Percentiles rank a stretch among this genome's conserved stretches.
Evolutionary conservation across 805 yeast species (phyloP).

Genomic region (Kazachstania taianensis): DNA sequence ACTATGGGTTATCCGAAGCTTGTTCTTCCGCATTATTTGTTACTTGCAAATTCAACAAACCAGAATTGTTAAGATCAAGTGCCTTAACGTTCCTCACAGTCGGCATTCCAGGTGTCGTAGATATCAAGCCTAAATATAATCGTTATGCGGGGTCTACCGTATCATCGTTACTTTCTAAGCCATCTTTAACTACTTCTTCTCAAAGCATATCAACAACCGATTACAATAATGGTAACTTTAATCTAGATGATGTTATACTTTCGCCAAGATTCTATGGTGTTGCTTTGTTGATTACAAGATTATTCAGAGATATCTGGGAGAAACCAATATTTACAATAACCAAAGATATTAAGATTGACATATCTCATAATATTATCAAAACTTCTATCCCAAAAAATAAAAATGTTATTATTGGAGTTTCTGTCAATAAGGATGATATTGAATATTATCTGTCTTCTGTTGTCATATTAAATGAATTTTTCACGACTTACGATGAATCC

Average conservation of each 20-base stretch:
- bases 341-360: conserved; percentile 12
- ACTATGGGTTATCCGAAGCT: conserved; percentile 82
- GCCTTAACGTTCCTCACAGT: conserved; percentile 36
- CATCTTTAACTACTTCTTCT: conserved; percentile 11
- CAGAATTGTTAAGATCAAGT: conserved; percentile 39
- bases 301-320: conserved; percentile 74
- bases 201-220: conserved; percentile 1
- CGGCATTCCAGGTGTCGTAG: conserved; percentile 35
- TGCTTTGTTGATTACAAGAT: conserved; percentile 64
- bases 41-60: conserved; percentile 62
- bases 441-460: conserved; percentile 66
- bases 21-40: conserved; percentile 81
- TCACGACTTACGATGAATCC: conserved; percentile 50
- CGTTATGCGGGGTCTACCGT: conserved; percentile 22
- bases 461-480: conserved; percentile 58
- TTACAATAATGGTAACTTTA: conserved; percentile 13
- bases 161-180: conserved; percentile 20
- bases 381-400: conserved; percentile 5
- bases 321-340: conserved; percentile 47
- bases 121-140: conserved; percentile 34
- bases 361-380: conserved; percentile 2
- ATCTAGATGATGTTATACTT: conserved; percentile 67
- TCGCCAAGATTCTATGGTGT: conserved; percentile 90
- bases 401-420: conserved; percentile 18
- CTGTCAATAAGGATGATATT: conserved; percentile 34